Conservation (phyloP, 2,329 filamentous ascomycete genomes). For the Fusarium neocosmosporiellum region DNA sequence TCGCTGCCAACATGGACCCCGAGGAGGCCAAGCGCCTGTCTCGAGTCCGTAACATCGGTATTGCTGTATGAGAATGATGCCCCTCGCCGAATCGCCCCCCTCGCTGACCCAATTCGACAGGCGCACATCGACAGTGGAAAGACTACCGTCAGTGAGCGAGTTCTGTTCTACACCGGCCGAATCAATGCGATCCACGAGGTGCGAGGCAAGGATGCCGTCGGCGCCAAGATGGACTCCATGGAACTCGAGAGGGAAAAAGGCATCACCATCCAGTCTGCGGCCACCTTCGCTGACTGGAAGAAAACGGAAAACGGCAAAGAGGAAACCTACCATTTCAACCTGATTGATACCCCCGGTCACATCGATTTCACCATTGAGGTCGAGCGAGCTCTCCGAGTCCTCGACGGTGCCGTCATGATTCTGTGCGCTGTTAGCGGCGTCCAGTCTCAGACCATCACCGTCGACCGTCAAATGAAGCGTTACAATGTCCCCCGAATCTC, state of each 20-base stretch:
- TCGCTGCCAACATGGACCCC: constrained; percentile 83
- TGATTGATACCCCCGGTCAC: constrained; percentile 98
- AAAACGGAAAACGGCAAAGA: constrained; percentile 87
- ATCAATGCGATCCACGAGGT: constrained; percentile 99
- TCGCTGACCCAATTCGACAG: constrained; percentile 54
- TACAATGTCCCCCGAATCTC: constrained; percentile 97
- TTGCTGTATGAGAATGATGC: constrained; percentile 72
- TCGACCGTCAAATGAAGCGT: constrained; percentile 97
- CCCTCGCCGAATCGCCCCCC: neutral
- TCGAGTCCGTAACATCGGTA: constrained; percentile 94
- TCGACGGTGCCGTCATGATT: constrained; percentile 98
- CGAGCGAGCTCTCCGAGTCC: constrained; percentile 90
- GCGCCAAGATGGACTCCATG: constrained; percentile 99
- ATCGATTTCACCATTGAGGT: constrained; percentile 99
- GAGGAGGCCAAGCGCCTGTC: constrained; percentile 82
- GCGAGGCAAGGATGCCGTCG: constrained; percentile 90
- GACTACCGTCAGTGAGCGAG: constrained; percentile 94
- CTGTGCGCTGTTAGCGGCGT: constrained; percentile 97
- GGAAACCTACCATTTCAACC: constrained; percentile 94
- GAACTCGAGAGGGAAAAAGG: constrained; percentile 98
- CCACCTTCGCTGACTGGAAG: constrained; percentile 97
- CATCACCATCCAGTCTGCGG: constrained; percentile 98
- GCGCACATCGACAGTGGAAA: constrained; percentile 99
- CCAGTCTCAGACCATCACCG: constrained; percentile 97
- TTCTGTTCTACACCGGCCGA: constrained; percentile 97